Percentiles rank a stretch among this genome's conserved stretches.
These are phyloP conservation scores for Oryza meyeriana DNA, from an alignment of 176 grass and related monocot species.

Conservation along the genomic window DNA sequence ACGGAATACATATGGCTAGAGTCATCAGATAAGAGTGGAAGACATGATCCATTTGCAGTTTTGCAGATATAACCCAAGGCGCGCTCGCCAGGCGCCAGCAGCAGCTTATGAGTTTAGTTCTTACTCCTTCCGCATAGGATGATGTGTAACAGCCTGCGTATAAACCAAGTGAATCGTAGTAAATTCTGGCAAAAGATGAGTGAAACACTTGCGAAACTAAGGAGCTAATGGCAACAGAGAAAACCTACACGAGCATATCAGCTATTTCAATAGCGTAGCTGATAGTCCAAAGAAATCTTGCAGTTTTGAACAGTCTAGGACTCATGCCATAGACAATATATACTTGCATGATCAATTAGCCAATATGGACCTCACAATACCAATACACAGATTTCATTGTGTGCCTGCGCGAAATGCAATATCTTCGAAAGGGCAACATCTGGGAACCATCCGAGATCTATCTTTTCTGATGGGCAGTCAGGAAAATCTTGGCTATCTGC, in stretches of 20 bases:
- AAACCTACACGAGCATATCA: neutral
- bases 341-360: neutral
- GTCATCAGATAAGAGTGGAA: neutral
- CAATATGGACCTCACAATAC: neutral
- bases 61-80: neutral
- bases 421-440: neutral
- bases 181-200: neutral
- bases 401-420: neutral
- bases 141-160: neutral
- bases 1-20: neutral
- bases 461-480: neutral
- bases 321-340: neutral
- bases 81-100: neutral
- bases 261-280: neutral
- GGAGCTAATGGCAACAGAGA: neutral
- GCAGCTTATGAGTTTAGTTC: neutral
- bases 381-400: neutral
- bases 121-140: neutral
- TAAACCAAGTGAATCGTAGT: neutral
- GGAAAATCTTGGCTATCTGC: neutral
- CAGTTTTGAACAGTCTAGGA: neutral
- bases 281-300: neutral
- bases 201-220: neutral
- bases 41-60: neutral
- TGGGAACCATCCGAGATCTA: neutral